A percentile compares a stretch with the other conserved stretches of the same genome.
These are phyloP conservation scores for Venturia aucupariae DNA, from an alignment of 2,329 filamentous ascomycete genomes.

Conservation along the genomic window DNA sequence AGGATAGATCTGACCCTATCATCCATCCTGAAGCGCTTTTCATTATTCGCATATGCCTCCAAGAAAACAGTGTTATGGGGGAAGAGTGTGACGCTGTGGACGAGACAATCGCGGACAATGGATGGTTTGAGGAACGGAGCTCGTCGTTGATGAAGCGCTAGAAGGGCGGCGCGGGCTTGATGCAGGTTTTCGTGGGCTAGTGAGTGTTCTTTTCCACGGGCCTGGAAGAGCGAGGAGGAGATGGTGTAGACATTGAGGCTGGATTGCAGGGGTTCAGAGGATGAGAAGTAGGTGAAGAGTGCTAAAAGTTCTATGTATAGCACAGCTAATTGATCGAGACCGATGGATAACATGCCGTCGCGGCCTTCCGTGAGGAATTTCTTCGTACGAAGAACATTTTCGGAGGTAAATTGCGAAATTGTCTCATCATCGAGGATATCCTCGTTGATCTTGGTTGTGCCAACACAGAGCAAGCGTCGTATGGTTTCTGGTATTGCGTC, in stretches of 20 bases:
- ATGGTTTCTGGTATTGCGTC: conserved; percentile 27
- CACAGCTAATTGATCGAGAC: conserved; percentile 30
- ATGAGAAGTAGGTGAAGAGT: conserved; percentile 3
- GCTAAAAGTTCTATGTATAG: conserved; percentile 28
- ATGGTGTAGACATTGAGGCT: conserved; percentile 31
- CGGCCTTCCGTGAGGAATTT: conserved; percentile 7
- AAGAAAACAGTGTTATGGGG: conserved; percentile 72
- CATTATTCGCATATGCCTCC: conserved; percentile 62
- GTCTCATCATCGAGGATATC: background rate
- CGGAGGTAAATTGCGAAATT: conserved; percentile 11
- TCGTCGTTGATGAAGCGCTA: conserved; percentile 56
- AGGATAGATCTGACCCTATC: conserved; percentile 66
- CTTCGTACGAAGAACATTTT: conserved; percentile 18
- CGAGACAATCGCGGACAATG: conserved; percentile 53
- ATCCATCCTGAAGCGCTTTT: conserved; percentile 61
- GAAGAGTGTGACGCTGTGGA: conserved; percentile 52
- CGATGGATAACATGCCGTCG: conserved; percentile 6
- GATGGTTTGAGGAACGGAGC: conserved; percentile 58
- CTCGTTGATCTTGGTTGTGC: conserved; percentile 17
- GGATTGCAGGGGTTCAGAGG: background rate
- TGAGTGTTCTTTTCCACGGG: conserved; percentile 19
- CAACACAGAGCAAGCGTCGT: conserved; percentile 26
- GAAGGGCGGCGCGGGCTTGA: conserved; percentile 56
- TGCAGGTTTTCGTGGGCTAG: conserved; percentile 53
- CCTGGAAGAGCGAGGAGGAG: conserved; percentile 20